Evolutionary conservation across 2,329 filamentous ascomycete species (phyloP), one percentile per base, ranked within the genome.

Genomic region (Alternaria triticimaculans): DNA sequence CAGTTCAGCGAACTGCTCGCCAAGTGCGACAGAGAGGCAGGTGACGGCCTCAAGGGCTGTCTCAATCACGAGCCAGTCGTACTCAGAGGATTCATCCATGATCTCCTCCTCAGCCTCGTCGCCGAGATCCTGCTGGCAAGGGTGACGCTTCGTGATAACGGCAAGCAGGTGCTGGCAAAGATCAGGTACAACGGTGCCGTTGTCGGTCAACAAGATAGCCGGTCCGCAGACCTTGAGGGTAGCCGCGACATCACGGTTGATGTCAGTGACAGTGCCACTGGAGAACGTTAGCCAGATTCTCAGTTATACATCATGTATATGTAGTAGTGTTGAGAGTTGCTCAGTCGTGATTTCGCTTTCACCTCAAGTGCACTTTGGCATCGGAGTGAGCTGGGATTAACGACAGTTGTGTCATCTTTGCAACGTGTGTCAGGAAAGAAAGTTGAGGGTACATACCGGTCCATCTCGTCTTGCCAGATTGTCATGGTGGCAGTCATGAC

Each of bases 331-430:
- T 85, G 82, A 81, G 76, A 79, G 81, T 81, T 64, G 71, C 78
- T 86, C 84, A 86, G 84, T 82, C 85, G 85, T 81, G 84, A 82
- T 86, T 83, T 87, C 91, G 93, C 85, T 83, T 96, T 96, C 90
- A 90, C 93, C 93, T 92, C 93, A 97, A 89, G 84, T 89, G 89
- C 92, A 89, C 80, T 70, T 84, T 87, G 84, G 92, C 90, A 90
- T 98, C 92, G 92, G 93, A 97, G 94, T 97, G 95, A 97, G 94
- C 94, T 97, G 94, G 94, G 95, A 95, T 88, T 95, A 94, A 94
- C 93, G 92, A 89, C 53, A 88, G 84, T 82, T 85, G 88, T 86
- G 83, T 97, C 94, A 97, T 97, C 94, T 74, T 80, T 78, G 76
- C 66, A 73, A 66, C 60, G 66, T 63, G 21, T 6, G 18, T 23